These are phyloP conservation scores for Phytophthora syringae DNA, from an alignment of 352 stramenopile species.

Conservation along the genomic window DNA sequence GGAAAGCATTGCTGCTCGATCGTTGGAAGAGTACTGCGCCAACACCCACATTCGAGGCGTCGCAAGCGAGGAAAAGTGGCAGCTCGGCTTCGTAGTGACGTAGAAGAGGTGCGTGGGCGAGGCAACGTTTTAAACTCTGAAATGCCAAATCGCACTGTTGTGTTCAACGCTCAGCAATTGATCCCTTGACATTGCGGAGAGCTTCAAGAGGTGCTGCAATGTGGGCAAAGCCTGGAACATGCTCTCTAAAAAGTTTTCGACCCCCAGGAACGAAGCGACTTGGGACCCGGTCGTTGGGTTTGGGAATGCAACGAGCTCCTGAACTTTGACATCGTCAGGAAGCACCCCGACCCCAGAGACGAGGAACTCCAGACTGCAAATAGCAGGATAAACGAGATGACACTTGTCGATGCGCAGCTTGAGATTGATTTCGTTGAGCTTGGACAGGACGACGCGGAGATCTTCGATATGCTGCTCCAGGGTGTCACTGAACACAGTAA, in stretches of 20 bases:
- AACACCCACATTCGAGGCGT: too few species aligned
- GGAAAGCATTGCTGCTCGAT: too few species aligned
- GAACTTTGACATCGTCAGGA: not conserved
- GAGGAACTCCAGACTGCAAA: not conserved
- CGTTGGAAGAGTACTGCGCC: too few species aligned
- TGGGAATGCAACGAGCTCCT: not conserved
- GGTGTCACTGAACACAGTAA: constrained; percentile 2
- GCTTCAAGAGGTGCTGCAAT: not conserved
- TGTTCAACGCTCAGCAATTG: too few species aligned
- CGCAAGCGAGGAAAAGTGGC: too few species aligned
- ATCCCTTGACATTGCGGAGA: too few species aligned
- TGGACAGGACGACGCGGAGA: not conserved
- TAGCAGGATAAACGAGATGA: constrained; percentile 1
- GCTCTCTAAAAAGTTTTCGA: constrained; percentile 2
- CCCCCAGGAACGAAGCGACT: not conserved
- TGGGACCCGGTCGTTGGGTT: not conserved
- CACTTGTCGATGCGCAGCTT: constrained; percentile 4
- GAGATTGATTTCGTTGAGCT: not conserved
- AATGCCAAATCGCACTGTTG: too few species aligned
- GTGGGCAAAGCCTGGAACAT: not conserved
- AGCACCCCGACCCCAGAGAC: not conserved
- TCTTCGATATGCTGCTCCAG: constrained; percentile 1
- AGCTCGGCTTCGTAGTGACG: too few species aligned
- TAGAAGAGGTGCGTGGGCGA: too few species aligned
- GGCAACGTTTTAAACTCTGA: too few species aligned